These are phyloP conservation scores for Geranium incanum DNA, from an alignment of 441 rosid genomes.

Conservation along the genomic window DNA sequence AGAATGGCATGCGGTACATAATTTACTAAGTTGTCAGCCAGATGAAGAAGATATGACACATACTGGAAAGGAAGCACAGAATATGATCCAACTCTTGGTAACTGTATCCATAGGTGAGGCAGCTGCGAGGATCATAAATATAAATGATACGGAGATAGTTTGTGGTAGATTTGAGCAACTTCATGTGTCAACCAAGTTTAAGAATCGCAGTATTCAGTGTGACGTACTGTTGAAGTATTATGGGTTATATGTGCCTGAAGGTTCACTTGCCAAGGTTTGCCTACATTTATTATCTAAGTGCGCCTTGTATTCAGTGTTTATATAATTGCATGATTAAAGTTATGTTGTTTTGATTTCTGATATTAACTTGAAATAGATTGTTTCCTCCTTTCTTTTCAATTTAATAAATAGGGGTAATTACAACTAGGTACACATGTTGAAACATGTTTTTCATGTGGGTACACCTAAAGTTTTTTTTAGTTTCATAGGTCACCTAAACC, in stretches of 20 bases:
- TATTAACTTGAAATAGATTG: constrained; percentile 3
- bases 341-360: background rate
- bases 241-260: constrained; percentile 97
- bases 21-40: constrained; percentile 82
- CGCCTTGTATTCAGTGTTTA: background rate
- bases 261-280: constrained; percentile 95
- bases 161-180: constrained; percentile 97
- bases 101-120: constrained; percentile 77
- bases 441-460: no score
- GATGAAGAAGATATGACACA: constrained; percentile 58
- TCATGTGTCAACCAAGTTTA: constrained; percentile 70
- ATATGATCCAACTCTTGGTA: constrained; percentile 68
- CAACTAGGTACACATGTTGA: no score
- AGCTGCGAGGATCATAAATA: constrained; percentile 75
- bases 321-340: background rate
- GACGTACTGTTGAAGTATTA: constrained; percentile 73
- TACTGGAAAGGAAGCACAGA: constrained; percentile 76
- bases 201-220: constrained; percentile 60
- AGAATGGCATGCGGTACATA: constrained; percentile 93
- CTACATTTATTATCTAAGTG: constrained; percentile 13
- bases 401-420: no score
- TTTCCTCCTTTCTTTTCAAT: background rate
- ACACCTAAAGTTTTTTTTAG: no score
- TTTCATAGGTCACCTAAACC: no score
- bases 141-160: constrained; percentile 63